Percentiles rank a stretch among this genome's conserved stretches.
These are phyloP conservation scores for Gynochthodes officinalis DNA, from an alignment of 257 asterid genomes.

Conservation along the genomic window DNA sequence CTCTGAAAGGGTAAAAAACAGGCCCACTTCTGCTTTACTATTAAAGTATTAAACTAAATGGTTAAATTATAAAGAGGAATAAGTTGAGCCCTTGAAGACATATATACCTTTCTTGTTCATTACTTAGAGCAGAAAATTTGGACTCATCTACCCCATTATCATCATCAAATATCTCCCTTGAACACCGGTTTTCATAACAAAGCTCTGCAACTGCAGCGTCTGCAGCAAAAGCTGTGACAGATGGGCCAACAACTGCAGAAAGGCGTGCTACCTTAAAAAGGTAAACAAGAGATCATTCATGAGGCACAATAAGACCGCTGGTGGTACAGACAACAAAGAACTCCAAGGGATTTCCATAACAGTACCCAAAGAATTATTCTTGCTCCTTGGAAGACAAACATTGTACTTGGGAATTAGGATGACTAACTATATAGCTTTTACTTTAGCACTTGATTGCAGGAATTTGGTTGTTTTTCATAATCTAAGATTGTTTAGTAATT, in stretches of 20 bases:
- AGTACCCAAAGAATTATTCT: not conserved
- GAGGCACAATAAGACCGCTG: not conserved
- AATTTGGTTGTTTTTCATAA: not conserved
- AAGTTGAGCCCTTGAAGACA: not conserved
- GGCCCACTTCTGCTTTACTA: not conserved
- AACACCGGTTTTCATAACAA: constrained; percentile 84
- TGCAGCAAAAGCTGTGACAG: constrained; percentile 69
- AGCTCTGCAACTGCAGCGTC: constrained; percentile 91
- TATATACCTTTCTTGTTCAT: constrained; percentile 48
- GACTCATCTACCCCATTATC: constrained; percentile 34
- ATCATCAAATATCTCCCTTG: constrained; percentile 69
- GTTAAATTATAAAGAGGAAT: not conserved
- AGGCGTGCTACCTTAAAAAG: constrained; percentile 64
- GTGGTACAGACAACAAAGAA: not conserved
- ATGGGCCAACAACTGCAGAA: constrained; percentile 70
- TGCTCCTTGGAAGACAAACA: not conserved
- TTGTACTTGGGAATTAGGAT: not conserved
- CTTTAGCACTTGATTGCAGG: not conserved
- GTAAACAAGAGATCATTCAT: constrained; percentile 9
- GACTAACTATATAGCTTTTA: not conserved
- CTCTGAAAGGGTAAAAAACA: constrained; percentile 32
- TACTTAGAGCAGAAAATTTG: constrained; percentile 36
- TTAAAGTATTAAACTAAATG: not conserved
- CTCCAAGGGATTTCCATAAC: not conserved
- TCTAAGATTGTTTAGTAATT: no score